Evolutionary conservation across 257 asterid genomes (phyloP), one percentile per base, ranked within the genome.

Genomic region (Solanum appendiculatum): DNA sequence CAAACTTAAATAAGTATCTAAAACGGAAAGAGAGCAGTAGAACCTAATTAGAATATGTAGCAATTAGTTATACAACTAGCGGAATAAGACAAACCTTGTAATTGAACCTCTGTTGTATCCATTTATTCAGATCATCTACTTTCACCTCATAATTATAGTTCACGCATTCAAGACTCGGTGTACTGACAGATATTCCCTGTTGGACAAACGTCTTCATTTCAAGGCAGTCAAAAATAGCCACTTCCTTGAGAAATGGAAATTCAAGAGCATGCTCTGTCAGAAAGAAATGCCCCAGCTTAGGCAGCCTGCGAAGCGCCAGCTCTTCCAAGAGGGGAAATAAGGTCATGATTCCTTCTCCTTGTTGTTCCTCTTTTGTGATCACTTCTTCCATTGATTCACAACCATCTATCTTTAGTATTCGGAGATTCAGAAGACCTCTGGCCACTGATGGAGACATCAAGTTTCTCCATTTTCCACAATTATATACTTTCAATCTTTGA

Each of bases 301-400:
- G 81, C 12, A 36, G 16, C 1, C 0, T 0, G 2, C 0, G 0
- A 16, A 69, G 40, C 1, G 0, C 0, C 42, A 69, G 42, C 6
- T 1, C 1, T 31, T 1, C 1, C 25, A 69, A 15, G 0, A 0
- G 12, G 14, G 40, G 77, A 33, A 69, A 69, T 69, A 69, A 69
- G 42, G 40, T 2, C 13, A 16, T 31, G 13, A 31, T 29, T 16
- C 4, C 78, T 33, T 33, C 25, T 69, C 42, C 42, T 72, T n/a
- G n/a, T n/a, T n/a, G n/a, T n/a, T n/a, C n/a, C n/a, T n/a, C n/a
- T n/a, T 72, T 11, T 34, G 46, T 21, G 46, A 72, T 72, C 80
- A 72, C 46, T 34, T 77, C 86, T 23, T 15, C 29, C 12, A 39
- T 20, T 58, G 68, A 58, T 9, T 23, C 6, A 4, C 15, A 58